Evolutionary conservation across 768 basidiomycete genomes (phyloP), one percentile per base, ranked within the genome.

Genomic region (Termitomyces sp.): DNA sequence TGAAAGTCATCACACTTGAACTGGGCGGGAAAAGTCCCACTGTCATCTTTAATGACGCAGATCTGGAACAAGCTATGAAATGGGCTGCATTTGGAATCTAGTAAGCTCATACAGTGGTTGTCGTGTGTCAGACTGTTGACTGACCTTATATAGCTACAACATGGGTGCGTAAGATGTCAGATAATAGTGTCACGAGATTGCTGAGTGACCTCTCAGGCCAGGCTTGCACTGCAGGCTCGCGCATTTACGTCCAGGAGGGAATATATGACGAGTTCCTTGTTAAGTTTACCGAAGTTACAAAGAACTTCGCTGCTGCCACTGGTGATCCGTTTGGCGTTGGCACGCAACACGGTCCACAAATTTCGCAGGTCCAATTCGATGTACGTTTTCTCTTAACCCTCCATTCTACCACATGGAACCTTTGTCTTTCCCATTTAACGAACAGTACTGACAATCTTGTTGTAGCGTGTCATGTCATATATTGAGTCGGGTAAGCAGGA

Each of bases 1-100:
- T 97, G 64, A 96, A 96, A 75, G 82, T 82, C 58, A 86, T 91
- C 53, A 88, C 90, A 1, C 82, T 93, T 36, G 91, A 92, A 70
- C 79, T 93, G 24, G 91, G 91, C 12, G 88, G 88, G 34, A 90
- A 91, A 77, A 84, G 79, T 57, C 86, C 86, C 0, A 81, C 73
- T 51, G 78, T 93, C 61, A 76, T 93, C 59, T 90, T 88, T 64
- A 80, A 90, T 60, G 85, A 88, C 59, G 87, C 86, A 4, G 79
- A 90, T 68, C 62, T 90, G 5, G 84, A 90, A 0, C 78, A 89
- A 65, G 85, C 90, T 9, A 79, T 89, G n/a, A 78, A 81, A 46
- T 93, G 89, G 90, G 76, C 47, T 48, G 47, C 47, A 31, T 48
- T 93, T 1, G 90, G 90, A 20, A 83, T 92, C 60, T 92, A 83